Evolutionary conservation across 805 yeast species (phyloP), one percentile per base, ranked within the genome.

Genomic region (Kregervanrija fluxuum): DNA sequence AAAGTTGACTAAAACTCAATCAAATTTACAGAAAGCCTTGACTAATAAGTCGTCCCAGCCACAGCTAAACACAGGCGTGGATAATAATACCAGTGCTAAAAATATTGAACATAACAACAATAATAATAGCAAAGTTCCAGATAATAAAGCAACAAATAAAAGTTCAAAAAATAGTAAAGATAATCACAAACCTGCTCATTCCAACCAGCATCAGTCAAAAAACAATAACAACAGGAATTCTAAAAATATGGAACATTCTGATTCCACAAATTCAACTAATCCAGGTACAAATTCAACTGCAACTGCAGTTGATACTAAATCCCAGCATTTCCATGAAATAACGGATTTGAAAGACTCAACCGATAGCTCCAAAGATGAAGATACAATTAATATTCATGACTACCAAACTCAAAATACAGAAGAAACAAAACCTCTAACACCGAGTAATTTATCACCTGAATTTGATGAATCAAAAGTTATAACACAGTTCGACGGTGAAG

Each of bases 21-120:
- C 68, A 16, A 63, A 57, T 47, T 48, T 65, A 33, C 67, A 64
- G 46, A 62, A 54, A 42, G 66, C 68, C 9, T 52, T 65, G 31
- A 56, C 55, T 38, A 52, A 53, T 43, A 55, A 55, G 32, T 52
- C 46, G 6, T 49, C 49, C 3, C 50, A 49, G 13, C 28, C 47
- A 12, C 48, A 45, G 11, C 40, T 51, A 30, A 22, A 17, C 5
- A 15, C 4, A 32, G 30, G 43, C 10, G 42, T 11, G 33, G 32
- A 4, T 28, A 15, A 22, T 28, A 28, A 32, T 22, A 11, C 12
- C 16, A 12, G 12, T 13, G 13, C 17, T 13, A 40, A 32, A 9
- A 31, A 33, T n/a, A 17, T 32, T 11, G 13, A 39, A 9, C 10
- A 40, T 13, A 40, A 30, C 33, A 32, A 31, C 3, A 30, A 22